A percentile compares a stretch with the other conserved stretches of the same genome.
These are phyloP conservation scores for Brassica nigra DNA, from an alignment of 345 rosid genomes.

Conservation along the genomic window DNA sequence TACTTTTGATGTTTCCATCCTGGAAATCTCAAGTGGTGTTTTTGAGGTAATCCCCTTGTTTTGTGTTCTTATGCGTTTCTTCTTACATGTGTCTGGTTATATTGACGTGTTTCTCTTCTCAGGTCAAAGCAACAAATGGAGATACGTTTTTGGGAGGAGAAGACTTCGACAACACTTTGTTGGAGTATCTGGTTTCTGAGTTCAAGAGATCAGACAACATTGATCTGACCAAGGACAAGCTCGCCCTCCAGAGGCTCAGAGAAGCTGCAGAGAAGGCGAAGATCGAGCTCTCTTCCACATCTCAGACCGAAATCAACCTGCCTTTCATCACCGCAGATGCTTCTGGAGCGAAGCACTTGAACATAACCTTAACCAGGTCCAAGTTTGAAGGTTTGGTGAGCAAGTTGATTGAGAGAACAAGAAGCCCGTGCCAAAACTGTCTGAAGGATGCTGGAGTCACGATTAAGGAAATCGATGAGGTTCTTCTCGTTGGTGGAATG, in stretches of 20 bases:
- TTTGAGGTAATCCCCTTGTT: conserved; percentile 45
- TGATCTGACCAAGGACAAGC: conserved; percentile 51
- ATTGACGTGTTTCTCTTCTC: not conserved
- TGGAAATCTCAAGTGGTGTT: conserved; percentile 56
- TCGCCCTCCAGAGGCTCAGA: conserved; percentile 54
- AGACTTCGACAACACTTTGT: conserved; percentile 51
- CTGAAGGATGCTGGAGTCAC: conserved; percentile 52
- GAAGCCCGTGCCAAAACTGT: conserved; percentile 46
- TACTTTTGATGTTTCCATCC: conserved; percentile 53
- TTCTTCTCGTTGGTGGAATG: conserved; percentile 57
- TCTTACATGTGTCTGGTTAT: not conserved
- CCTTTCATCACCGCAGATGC: conserved; percentile 55
- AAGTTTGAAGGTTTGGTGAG: conserved; percentile 47
- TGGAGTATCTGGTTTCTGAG: conserved; percentile 50
- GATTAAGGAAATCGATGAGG: conserved; percentile 46
- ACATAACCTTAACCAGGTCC: conserved; percentile 49
- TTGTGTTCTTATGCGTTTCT: not conserved
- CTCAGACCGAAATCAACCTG: conserved; percentile 53
- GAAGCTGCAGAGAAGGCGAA: conserved; percentile 58
- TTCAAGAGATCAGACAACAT: conserved; percentile 44
- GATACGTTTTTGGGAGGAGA: conserved; percentile 60
- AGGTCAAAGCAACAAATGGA: conserved; percentile 61
- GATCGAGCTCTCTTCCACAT: conserved; percentile 51
- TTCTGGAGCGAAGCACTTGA: conserved; percentile 53
- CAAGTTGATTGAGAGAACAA: conserved; percentile 46